These are phyloP conservation scores for Pythium coloratum DNA, from an alignment of 352 stramenopile species.

Conservation along the genomic window DNA sequence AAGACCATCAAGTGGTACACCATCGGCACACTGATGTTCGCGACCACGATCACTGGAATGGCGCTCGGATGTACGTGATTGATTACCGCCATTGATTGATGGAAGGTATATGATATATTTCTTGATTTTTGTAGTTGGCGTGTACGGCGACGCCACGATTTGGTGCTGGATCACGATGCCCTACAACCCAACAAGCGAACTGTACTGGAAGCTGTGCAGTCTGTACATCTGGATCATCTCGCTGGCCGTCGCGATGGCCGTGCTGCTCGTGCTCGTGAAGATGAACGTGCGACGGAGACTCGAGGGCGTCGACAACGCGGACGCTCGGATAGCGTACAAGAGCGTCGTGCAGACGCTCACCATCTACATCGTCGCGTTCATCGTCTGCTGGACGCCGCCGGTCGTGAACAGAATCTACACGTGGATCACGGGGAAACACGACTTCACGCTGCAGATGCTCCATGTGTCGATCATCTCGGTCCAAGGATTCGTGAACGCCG, in stretches of 20 bases:
- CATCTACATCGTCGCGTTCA: conserved; percentile 80
- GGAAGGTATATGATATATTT: no score
- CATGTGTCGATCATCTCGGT: conserved; percentile 76
- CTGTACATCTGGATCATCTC: conserved; percentile 21
- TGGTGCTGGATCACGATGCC: neutral
- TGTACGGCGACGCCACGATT: neutral
- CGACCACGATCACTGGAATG: conserved; percentile 54
- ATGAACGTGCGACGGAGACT: conserved; percentile 76
- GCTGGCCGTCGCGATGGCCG: conserved; percentile 51
- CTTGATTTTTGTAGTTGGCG: conserved; percentile 8
- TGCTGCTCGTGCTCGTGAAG: conserved; percentile 74
- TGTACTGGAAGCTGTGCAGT: conserved; percentile 66
- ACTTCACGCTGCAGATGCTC: conserved; percentile 65
- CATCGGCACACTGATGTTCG: conserved; percentile 53
- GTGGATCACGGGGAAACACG: conserved; percentile 65
- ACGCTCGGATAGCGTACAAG: conserved; percentile 74
- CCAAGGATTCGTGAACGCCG: conserved; percentile 81
- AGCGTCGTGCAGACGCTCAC: conserved; percentile 85
- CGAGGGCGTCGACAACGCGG: conserved; percentile 69
- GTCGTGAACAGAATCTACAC: conserved; percentile 24
- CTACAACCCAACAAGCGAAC: conserved; percentile 29
- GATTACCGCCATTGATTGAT: neutral
- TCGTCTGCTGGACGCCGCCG: conserved; percentile 76
- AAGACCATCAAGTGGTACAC: conserved; percentile 80
- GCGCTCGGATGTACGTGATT: conserved; percentile 38